Conservation (phyloP, 2,329 filamentous ascomycete species). For the Cladosporium sp. region DNA sequence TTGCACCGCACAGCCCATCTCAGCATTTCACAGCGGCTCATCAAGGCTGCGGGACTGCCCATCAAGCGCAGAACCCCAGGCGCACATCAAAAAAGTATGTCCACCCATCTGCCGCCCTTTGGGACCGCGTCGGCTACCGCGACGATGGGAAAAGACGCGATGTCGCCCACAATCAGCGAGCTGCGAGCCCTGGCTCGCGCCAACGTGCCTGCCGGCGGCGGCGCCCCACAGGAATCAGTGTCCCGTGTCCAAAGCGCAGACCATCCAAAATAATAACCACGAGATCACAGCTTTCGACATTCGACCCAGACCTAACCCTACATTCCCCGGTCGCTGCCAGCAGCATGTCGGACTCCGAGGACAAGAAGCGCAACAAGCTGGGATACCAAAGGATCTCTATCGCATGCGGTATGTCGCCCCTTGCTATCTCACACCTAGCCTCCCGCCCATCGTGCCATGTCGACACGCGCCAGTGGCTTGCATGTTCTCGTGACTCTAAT, state of each 20-base stretch:
- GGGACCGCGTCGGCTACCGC: constrained; percentile 3
- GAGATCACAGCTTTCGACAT: constrained; percentile 34
- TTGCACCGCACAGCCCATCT: background rate
- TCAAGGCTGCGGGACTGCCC: background rate
- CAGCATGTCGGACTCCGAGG: constrained; percentile 44
- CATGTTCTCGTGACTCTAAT: constrained; percentile 4
- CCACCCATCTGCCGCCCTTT: constrained; percentile 2
- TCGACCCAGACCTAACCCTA: constrained; percentile 30
- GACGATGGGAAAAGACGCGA: background rate
- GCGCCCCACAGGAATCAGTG: constrained; percentile 7
- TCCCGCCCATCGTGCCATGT: constrained; percentile 4
- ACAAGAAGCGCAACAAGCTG: constrained; percentile 80
- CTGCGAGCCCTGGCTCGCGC: background rate
- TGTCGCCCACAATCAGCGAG: constrained; percentile 1
- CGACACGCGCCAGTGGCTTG: constrained; percentile 10
- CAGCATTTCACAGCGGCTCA: background rate
- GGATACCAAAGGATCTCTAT: constrained; percentile 94
- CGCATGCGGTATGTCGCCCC: constrained; percentile 64
- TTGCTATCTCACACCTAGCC: background rate
- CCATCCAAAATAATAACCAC: constrained; percentile 33
- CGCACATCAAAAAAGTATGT: constrained; percentile 11
- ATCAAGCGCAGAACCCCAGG: background rate
- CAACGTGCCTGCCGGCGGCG: constrained; percentile 2
- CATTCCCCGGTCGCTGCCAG: constrained; percentile 39
- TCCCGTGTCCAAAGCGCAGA: constrained; percentile 18